phyloP scores from a whole-genome alignment of 768 basidiomycete genomes.

The Podaxis sp. region DNA sequence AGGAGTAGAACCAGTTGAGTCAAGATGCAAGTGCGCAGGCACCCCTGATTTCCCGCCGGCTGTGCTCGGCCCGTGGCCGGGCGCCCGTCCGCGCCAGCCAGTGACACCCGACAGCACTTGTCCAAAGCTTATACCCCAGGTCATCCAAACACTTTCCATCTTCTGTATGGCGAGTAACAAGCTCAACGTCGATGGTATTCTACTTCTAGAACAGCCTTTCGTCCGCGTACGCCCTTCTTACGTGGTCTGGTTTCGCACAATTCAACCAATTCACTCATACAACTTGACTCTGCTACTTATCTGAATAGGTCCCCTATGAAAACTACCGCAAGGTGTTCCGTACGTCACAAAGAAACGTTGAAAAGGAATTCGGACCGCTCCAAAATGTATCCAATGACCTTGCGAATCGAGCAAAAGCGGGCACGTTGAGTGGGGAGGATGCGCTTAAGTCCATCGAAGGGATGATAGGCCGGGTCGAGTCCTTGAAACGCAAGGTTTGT shows the following conservation, averaged over 20 bases:
- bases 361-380: constrained; percentile 70
- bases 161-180: constrained; percentile 37
- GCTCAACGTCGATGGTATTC: constrained; percentile 67
- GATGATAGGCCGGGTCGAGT: constrained; percentile 76
- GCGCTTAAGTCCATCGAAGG: constrained; percentile 62
- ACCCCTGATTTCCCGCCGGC: not conserved
- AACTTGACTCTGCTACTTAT: constrained; percentile 1
- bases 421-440: constrained; percentile 45
- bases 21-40: not conserved
- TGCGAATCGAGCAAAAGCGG: constrained; percentile 40
- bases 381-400: constrained; percentile 62
- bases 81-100: not conserved
- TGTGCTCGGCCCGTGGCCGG: not conserved
- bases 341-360: constrained; percentile 76
- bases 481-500: constrained; percentile 83
- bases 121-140: not conserved
- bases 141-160: not conserved
- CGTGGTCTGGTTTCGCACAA: constrained; percentile 2
- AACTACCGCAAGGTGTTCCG: constrained; percentile 88
- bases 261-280: not conserved
- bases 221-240: constrained; percentile 49
- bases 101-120: not conserved
- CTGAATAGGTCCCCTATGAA: constrained; percentile 81
- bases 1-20: not conserved
- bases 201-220: constrained; percentile 87